Evolutionary conservation across 2,329 filamentous ascomycete species (phyloP).

Genomic region (Paraphoma sp.): DNA sequence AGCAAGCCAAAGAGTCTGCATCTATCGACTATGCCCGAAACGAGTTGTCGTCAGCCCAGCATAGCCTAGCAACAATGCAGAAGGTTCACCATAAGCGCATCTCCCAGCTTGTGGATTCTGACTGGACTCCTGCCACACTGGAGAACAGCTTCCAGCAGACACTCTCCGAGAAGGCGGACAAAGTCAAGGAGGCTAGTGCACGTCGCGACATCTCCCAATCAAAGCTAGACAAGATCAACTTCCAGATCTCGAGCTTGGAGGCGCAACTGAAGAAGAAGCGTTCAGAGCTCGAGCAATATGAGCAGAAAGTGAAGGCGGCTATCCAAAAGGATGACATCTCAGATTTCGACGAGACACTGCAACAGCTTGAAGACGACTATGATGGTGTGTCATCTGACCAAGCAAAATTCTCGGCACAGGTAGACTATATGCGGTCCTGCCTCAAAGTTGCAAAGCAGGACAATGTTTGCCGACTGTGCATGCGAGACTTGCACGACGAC

Average conservation of each 20-base stretch:
- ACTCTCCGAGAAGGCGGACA: slow-evolving; percentile 63
- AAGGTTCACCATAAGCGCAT: slow-evolving; percentile 77
- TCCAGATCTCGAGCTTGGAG: slow-evolving; percentile 69
- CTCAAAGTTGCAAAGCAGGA: slow-evolving; percentile 69
- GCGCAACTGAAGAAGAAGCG: slow-evolving; percentile 70
- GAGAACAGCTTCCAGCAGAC: slow-evolving; percentile 73
- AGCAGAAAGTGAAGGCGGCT: slow-evolving; percentile 67
- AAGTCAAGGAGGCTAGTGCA: slow-evolving; percentile 70
- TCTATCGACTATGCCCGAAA: slow-evolving; percentile 84
- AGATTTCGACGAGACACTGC: slow-evolving; percentile 60
- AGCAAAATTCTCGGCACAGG: slow-evolving; percentile 71
- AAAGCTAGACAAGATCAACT: slow-evolving; percentile 79
- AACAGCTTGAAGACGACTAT: slow-evolving; percentile 58
- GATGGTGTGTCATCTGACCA: slow-evolving; percentile 67
- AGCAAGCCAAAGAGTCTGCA: slow-evolving; percentile 80
- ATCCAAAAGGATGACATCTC: slow-evolving; percentile 42
- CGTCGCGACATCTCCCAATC: slow-evolving; percentile 73
- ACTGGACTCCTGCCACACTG: slow-evolving; percentile 74
- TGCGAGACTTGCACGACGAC: slow-evolving; percentile 67
- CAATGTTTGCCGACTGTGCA: slow-evolving; percentile 79
- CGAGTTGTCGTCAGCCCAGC: slow-evolving; percentile 75
- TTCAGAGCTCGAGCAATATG: slow-evolving; percentile 67
- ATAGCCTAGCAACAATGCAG: slow-evolving; percentile 77
- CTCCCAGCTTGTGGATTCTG: slow-evolving; percentile 65
- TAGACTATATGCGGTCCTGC: slow-evolving; percentile 74